Evolutionary conservation across 1,284 basidiomycete genomes (phyloP), one percentile per base, ranked within the genome.

Genomic region (Meripilus lineatus): DNA sequence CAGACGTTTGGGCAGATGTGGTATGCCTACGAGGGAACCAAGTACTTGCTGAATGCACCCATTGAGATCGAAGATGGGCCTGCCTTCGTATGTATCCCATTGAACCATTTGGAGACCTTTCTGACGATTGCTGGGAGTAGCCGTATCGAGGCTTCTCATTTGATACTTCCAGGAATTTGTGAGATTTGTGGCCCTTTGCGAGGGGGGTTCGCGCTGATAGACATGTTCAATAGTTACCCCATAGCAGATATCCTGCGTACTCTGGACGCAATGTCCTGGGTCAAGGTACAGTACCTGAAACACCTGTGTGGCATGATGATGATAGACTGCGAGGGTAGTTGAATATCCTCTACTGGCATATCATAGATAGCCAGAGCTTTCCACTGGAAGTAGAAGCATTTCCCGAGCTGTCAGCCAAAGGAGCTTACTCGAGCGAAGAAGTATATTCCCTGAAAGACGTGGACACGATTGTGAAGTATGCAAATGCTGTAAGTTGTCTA

Each of bases 1-100:
- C 81, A 84, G n/a, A 91, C 89, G 0, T 89, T 93, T 58, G 67
- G 71, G 24, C 88, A 91, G 62, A 59, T 93, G 25, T 84, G 79
- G 74, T 89, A 83, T 53, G 68, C 73, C 18, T 63, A 63, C 36
- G 56, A 52, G n/a, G 67, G 56, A 2, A 30, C 28, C n/a, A 72
- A 68, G 2, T 87, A 86, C 48, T 71, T 74, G 0, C 63, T 75
- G 40, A 62, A 76, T 33, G 75, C 78, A 0, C 84, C 84, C 0
- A 56, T 82, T 4, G 51, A 62, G 5, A 79, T 86, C 28, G 60
- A 66, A 15, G 84, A 87, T 52, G 53, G 64, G 1, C 83, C 84
- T 32, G 77, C 75, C 20, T 85, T 75, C 58, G 82, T 82, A 53
- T 22, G 50, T 46, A n/a, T 5, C 18, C 45, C 26, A 24, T 13